phyloP scores from a whole-genome alignment of 2,329 filamentous ascomycete genomes.

The Chrysoporthe austroafricana region DNA sequence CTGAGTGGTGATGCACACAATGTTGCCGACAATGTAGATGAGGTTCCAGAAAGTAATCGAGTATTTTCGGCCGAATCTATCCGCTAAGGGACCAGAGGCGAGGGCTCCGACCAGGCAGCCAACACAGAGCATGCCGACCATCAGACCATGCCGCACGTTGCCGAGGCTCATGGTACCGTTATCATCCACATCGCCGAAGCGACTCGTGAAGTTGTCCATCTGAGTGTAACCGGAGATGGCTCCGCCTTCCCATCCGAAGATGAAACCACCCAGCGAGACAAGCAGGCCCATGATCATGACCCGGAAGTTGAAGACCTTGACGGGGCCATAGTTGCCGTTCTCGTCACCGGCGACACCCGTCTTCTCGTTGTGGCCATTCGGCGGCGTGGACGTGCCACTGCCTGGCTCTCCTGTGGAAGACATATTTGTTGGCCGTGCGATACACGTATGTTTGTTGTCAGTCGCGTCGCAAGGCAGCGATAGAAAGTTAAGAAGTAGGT shows the following conservation, averaged over 20 bases:
- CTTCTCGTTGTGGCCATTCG: conserved; percentile 25
- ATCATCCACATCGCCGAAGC: conserved; percentile 20
- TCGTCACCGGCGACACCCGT: neutral
- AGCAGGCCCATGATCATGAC: conserved; percentile 28
- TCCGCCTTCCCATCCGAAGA: conserved; percentile 30
- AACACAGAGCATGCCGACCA: conserved; percentile 29
- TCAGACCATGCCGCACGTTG: conserved; percentile 27
- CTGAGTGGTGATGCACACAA: conserved; percentile 66
- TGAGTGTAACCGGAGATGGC: conserved; percentile 29
- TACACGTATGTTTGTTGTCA: conserved; percentile 14
- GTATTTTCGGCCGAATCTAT: conserved; percentile 60
- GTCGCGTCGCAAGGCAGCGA: conserved; percentile 17
- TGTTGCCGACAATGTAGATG: conserved; percentile 66
- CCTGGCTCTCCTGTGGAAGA: conserved; percentile 22
- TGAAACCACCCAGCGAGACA: conserved; percentile 29
- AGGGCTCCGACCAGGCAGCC: conserved; percentile 50
- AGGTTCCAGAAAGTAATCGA: conserved; percentile 57
- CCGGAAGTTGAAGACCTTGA: conserved; percentile 27
- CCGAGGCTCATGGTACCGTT: conserved; percentile 20
- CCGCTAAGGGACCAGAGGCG: conserved; percentile 56
- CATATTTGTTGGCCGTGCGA: conserved; percentile 22
- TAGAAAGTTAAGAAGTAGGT: neutral
- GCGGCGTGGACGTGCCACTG: conserved; percentile 27
- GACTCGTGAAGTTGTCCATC: conserved; percentile 26
- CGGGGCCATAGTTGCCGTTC: conserved; percentile 25